Base-by-base conservation (phyloP, 768 basidiomycete species). In the Sarcomyxa edulis region DNA sequence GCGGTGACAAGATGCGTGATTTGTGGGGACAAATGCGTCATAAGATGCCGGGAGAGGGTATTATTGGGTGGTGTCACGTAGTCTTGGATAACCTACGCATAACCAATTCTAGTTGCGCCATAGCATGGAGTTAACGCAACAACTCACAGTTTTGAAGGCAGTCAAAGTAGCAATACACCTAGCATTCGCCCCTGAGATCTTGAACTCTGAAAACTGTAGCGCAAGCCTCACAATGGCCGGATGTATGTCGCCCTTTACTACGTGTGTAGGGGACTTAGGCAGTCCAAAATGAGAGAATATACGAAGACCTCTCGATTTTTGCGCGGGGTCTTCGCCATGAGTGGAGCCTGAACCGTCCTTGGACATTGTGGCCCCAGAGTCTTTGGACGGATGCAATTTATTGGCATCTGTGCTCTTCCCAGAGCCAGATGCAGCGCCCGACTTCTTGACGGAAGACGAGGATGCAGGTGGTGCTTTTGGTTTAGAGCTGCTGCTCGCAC, bases 171-270 rank as follows among this genome's bases (percentile, higher is more conserved):
- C 92, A 31, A 97, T 94, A 52, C 92, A 94, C 43, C 96, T 72
- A 5, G 96, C 95, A 60, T 99, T 98, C 10, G 93, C 88, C 6
- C 96, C 96, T 34, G 84, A 81, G 47, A 98, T 85, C 58, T 82
- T 83, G 65, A 98, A 97, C 49, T 86, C 82, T 6, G 89, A 79
- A 62, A 97, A 95, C 46, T 93, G 80, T 21, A 97, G 68, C 7
- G 89, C 94, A 7, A 97, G 78, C 37, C 85, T 73, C 42, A 92
- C 67, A 49, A 98, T 81, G 14, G 78, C 78, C 20, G 94, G 96
- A 55, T 98, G 96, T 27, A 98, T 86, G 51, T 90, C 84, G 26
- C 87, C 87, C 56, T 92, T 90, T 39, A 73, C 67, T 27, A 63
- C 56, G 39, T 69, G 69, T 25, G 62, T 66, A 30, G 66, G 49